Conservation (phyloP, 2,329 filamentous ascomycete genomes). For the Trichoderma polysporum region DNA sequence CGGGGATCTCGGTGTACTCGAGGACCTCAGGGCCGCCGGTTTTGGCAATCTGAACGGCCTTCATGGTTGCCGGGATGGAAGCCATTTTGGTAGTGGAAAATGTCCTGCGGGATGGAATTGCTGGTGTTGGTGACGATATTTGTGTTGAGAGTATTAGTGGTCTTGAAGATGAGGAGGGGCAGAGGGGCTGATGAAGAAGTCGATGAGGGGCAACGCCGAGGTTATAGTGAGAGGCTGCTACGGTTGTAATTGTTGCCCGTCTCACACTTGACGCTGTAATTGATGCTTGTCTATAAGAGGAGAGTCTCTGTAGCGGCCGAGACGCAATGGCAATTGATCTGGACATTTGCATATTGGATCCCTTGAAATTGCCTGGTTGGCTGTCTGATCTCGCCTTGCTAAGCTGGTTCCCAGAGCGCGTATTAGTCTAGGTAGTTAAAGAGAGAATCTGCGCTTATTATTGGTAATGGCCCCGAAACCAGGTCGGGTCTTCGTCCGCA, state of each 20-base stretch:
- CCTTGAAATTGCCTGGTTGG: not conserved
- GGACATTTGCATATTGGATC: not conserved
- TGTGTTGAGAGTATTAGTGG: not conserved
- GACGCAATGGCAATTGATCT: not conserved
- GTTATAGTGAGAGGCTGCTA: not conserved
- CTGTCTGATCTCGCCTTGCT: too few species aligned
- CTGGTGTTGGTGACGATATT: not conserved
- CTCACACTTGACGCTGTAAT: not conserved
- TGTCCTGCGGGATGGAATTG: not conserved
- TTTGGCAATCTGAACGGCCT: conserved; percentile 64
- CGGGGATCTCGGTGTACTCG: conserved; percentile 65
- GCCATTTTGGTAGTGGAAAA: conserved; percentile 52
- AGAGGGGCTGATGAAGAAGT: conserved; percentile 9
- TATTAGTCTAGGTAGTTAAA: not conserved
- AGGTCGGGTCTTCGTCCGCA: too few species aligned
- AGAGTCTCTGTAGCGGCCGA: not conserved
- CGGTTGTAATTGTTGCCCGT: too few species aligned
- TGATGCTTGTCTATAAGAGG: not conserved
- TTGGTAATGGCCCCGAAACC: not conserved
- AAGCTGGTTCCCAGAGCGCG: not conserved
- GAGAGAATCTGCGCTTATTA: not conserved
- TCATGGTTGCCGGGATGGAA: conserved; percentile 70
- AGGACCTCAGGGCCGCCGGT: conserved; percentile 69
- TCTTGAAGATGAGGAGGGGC: not conserved
- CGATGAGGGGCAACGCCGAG: not conserved